Conservation (phyloP, 495 filamentous ascomycete genomes). For the Aspergillus baeticus region DNA sequence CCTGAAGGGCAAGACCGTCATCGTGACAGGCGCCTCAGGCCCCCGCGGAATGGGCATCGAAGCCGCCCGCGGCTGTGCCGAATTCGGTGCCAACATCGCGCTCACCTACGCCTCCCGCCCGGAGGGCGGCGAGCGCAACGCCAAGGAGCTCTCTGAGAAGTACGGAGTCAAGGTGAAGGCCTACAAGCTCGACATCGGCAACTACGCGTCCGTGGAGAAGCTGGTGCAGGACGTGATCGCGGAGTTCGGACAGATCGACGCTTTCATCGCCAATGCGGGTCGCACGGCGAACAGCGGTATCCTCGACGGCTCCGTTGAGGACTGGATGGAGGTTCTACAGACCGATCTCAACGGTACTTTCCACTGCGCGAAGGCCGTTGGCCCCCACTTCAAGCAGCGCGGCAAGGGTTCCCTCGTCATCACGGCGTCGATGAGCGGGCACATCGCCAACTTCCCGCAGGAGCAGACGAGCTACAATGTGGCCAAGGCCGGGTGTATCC, state of each 20-base stretch:
- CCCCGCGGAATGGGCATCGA: conserved; percentile 71
- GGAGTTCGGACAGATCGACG: conserved; percentile 65
- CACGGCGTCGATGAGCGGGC: conserved; percentile 67
- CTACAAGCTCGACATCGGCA: conserved; percentile 58
- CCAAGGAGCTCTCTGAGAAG: conserved; percentile 52
- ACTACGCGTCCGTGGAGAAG: conserved; percentile 49
- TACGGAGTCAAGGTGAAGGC: conserved; percentile 68
- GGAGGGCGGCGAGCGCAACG: conserved; percentile 63
- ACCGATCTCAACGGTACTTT: conserved; percentile 64
- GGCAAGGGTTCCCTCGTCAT: conserved; percentile 62
- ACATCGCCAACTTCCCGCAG: conserved; percentile 76
- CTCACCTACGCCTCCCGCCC: conserved; percentile 65
- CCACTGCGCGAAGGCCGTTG: conserved; percentile 68
- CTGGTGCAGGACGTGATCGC: conserved; percentile 54
- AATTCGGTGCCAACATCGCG: conserved; percentile 69
- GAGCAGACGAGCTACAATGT: conserved; percentile 82
- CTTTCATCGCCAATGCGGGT: conserved; percentile 69
- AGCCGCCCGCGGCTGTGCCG: conserved; percentile 68
- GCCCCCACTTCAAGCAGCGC: conserved; percentile 61
- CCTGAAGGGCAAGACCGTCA: conserved; percentile 72
- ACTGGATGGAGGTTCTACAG: conserved; percentile 68
- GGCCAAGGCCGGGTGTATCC: conserved; percentile 63
- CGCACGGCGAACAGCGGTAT: conserved; percentile 61
- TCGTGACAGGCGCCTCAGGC: conserved; percentile 70
- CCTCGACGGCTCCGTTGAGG: conserved; percentile 61